Evolutionary conservation across 2,329 filamentous ascomycete genomes (phyloP).

Genomic region (Talaromyces funiculosus): DNA sequence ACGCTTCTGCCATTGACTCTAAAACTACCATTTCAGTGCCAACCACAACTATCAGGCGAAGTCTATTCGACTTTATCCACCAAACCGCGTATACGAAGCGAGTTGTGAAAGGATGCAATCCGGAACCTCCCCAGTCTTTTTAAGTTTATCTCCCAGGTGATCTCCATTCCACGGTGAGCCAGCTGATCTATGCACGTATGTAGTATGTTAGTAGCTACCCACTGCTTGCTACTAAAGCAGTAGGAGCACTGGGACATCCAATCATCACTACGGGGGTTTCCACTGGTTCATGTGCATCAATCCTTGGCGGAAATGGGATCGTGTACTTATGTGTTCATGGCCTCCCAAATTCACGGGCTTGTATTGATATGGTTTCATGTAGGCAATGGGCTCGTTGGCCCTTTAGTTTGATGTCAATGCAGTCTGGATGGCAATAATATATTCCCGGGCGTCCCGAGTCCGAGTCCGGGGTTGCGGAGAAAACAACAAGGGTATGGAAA

Average conservation of each 20-base stretch:
- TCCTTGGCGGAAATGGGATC: not conserved
- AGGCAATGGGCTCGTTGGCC: not conserved
- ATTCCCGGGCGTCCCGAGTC: not conserved
- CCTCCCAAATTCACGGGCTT: not conserved
- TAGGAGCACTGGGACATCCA: not conserved
- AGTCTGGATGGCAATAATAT: not conserved
- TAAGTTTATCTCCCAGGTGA: not conserved
- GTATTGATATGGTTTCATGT: not conserved
- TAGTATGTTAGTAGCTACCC: no score
- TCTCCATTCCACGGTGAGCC: not conserved
- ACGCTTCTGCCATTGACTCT: not conserved
- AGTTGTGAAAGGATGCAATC: not conserved
- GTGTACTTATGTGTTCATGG: not conserved
- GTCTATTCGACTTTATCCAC: not conserved
- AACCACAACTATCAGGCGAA: not conserved
- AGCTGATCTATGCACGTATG: not conserved
- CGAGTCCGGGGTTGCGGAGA: not conserved
- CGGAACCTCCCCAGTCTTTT: not conserved
- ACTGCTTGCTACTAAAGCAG: not conserved
- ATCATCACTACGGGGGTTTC: not conserved
- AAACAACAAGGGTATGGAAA: not conserved
- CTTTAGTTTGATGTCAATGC: not conserved
- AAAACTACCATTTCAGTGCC: no score
- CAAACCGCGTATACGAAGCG: not conserved
- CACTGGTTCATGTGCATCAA: not conserved